These are phyloP conservation scores for Aspergillus coremiiformis DNA, from an alignment of 495 filamentous ascomycete genomes.

Conservation along the genomic window DNA sequence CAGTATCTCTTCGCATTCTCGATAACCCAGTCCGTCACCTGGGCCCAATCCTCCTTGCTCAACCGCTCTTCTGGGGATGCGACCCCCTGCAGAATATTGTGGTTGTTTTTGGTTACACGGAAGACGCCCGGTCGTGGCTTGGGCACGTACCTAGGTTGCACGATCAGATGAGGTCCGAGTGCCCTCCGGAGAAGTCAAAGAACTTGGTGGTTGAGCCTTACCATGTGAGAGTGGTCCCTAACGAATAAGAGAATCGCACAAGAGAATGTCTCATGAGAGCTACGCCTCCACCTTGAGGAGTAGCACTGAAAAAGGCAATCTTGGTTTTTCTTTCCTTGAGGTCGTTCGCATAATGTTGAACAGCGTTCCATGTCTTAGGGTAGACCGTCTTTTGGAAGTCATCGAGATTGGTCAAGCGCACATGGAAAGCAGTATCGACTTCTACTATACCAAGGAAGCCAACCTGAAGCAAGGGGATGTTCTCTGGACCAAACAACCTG, in stretches of 20 bases:
- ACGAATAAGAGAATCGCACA: constrained; percentile 58
- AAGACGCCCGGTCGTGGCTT: constrained; percentile 81
- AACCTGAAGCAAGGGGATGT: constrained; percentile 66
- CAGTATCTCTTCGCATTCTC: constrained; percentile 74
- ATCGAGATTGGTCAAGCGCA: constrained; percentile 51
- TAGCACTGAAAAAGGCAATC: constrained; percentile 80
- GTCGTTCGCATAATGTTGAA: constrained; percentile 58
- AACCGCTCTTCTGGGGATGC: constrained; percentile 55
- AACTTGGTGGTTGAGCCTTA: constrained; percentile 33
- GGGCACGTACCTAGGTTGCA: constrained; percentile 55
- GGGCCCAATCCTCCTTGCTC: constrained; percentile 48
- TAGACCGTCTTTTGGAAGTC: constrained; percentile 60
- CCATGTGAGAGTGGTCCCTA: constrained; percentile 70
- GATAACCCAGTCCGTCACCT: constrained; percentile 65
- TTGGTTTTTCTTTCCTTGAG: constrained; percentile 61
- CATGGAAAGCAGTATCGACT: constrained; percentile 60
- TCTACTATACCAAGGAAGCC: constrained; percentile 68
- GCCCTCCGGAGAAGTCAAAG: neutral
- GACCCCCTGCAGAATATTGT: constrained; percentile 89
- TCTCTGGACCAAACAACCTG: constrained; percentile 70
- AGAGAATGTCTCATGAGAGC: constrained; percentile 84
- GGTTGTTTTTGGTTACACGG: constrained; percentile 80
- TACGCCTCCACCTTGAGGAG: constrained; percentile 82
- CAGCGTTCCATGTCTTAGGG: constrained; percentile 57
- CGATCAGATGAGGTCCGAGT: neutral